Evolutionary conservation across 495 filamentous ascomycete genomes (phyloP).

Genomic region (Cercophora samala): DNA sequence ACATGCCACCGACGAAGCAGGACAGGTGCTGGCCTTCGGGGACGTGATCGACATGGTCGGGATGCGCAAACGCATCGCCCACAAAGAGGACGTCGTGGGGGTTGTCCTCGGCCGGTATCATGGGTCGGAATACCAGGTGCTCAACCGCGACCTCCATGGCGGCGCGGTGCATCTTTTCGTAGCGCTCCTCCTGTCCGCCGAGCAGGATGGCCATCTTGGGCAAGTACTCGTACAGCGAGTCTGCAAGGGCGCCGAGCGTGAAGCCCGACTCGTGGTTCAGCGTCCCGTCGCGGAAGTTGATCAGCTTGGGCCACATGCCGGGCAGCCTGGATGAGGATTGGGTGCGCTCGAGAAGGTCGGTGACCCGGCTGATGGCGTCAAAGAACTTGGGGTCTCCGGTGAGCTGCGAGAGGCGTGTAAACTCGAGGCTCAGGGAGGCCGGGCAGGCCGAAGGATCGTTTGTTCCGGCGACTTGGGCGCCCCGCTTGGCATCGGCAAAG

Average conservation of each 20-base stretch:
- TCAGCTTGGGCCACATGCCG: slow-evolving; percentile 72
- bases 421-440: slow-evolving; percentile 77
- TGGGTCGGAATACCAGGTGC: slow-evolving; percentile 64
- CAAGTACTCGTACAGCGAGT: slow-evolving; percentile 87
- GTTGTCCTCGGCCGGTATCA: slow-evolving; percentile 51
- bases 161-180: slow-evolving; percentile 44
- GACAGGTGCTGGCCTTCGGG: slow-evolving; percentile 47
- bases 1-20: slow-evolving; percentile 92
- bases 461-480: slow-evolving; percentile 45
- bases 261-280: slow-evolving; percentile 43
- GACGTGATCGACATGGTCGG: slow-evolving; percentile 24
- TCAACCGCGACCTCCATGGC: slow-evolving; percentile 62
- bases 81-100: slow-evolving; percentile 66
- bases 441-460: slow-evolving; percentile 57
- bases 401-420: slow-evolving; percentile 78
- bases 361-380: slow-evolving; percentile 78
- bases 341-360: slow-evolving; percentile 65
- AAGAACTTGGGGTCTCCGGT: slow-evolving; percentile 79
- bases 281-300: slow-evolving; percentile 50
- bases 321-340: slow-evolving; percentile 67
- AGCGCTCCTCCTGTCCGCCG: slow-evolving; percentile 39
- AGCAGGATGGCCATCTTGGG: slow-evolving; percentile 60
- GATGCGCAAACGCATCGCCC: slow-evolving; percentile 35
- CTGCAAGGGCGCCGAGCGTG: slow-evolving; percentile 67
- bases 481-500: slow-evolving; percentile 54